Percentiles rank a stretch among this genome's conserved stretches.
These are phyloP conservation scores for Citrus inodora DNA, from an alignment of 345 rosid genomes.

Conservation along the genomic window DNA sequence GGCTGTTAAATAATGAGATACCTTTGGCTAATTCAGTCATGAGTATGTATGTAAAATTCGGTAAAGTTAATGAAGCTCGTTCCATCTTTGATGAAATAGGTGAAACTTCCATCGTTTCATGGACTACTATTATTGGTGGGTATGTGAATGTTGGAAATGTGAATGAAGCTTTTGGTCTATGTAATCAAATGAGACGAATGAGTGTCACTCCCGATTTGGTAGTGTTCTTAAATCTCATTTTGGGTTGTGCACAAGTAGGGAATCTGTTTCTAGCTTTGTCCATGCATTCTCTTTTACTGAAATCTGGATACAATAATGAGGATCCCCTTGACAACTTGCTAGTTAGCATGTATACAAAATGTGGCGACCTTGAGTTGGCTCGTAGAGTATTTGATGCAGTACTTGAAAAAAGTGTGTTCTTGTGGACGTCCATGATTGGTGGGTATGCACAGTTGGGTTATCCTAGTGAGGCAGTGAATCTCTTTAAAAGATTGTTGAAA, in stretches of 20 bases:
- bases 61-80: slow-evolving; percentile 23
- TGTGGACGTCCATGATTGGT: slow-evolving; percentile 30
- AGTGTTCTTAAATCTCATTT: slow-evolving; percentile 22
- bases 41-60: slow-evolving; percentile 22
- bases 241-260: slow-evolving; percentile 19
- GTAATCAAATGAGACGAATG: slow-evolving; percentile 20
- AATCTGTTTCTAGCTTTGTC: slow-evolving; percentile 24
- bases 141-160: slow-evolving; percentile 16
- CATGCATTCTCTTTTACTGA: slow-evolving; percentile 28
- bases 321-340: slow-evolving; percentile 23
- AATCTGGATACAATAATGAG: slow-evolving; percentile 16
- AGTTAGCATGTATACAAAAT: slow-evolving; percentile 28
- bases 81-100: slow-evolving; percentile 19
- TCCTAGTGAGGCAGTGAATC: slow-evolving; percentile 20
- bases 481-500: slow-evolving; percentile 21
- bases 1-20: slow-evolving; percentile 19
- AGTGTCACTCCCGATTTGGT: slow-evolving; percentile 12
- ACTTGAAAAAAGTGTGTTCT: slow-evolving; percentile 16
- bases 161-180: slow-evolving; percentile 20
- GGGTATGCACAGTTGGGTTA: slow-evolving; percentile 17
- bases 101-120: slow-evolving; percentile 24
- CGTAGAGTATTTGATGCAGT: slow-evolving; percentile 19
- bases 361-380: slow-evolving; percentile 25
- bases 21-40: slow-evolving; percentile 28
- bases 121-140: slow-evolving; percentile 30